Evolutionary conservation across 2,329 filamentous ascomycete species (phyloP).

Genomic region (Didymella keratinophila): DNA sequence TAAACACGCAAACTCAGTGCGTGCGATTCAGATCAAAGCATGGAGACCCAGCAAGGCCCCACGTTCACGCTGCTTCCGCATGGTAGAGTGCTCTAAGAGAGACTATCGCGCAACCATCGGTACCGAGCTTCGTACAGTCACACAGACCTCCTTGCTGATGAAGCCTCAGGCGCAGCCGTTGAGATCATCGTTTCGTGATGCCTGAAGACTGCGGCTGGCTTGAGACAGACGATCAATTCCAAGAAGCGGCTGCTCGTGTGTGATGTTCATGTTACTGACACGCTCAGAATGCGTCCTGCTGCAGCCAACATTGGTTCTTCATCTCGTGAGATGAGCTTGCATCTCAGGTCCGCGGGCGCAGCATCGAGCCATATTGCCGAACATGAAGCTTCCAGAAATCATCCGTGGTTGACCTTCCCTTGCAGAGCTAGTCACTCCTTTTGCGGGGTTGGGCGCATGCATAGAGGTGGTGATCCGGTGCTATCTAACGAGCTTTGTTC

Average conservation of each 20-base stretch:
- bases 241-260: constrained; percentile 15
- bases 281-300: constrained; percentile 23
- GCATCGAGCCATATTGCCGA: constrained; percentile 19
- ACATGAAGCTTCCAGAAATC: constrained; percentile 29
- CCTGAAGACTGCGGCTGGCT: constrained; percentile 20
- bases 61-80: constrained; percentile 33
- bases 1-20: constrained; percentile 20
- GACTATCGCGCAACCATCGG: constrained; percentile 36
- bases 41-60: constrained; percentile 19
- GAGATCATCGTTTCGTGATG: constrained; percentile 28
- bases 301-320: constrained; percentile 11
- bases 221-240: constrained; percentile 17
- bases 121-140: constrained; percentile 40
- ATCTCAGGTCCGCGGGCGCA: constrained; percentile 23
- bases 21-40: constrained; percentile 12
- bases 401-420: constrained; percentile 39
- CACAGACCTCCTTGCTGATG: constrained; percentile 37
- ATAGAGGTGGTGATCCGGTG: constrained; percentile 31
- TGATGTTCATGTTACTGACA: constrained; percentile 12
- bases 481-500: constrained; percentile 35
- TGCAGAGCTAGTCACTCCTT: constrained; percentile 34
- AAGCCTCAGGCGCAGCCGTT: constrained; percentile 26
- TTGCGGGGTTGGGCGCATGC: constrained; percentile 43
- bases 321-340: constrained; percentile 36
- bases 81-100: constrained; percentile 39